Conservation (phyloP, 495 filamentous ascomycete genomes). For the Xylaria castorea region DNA sequence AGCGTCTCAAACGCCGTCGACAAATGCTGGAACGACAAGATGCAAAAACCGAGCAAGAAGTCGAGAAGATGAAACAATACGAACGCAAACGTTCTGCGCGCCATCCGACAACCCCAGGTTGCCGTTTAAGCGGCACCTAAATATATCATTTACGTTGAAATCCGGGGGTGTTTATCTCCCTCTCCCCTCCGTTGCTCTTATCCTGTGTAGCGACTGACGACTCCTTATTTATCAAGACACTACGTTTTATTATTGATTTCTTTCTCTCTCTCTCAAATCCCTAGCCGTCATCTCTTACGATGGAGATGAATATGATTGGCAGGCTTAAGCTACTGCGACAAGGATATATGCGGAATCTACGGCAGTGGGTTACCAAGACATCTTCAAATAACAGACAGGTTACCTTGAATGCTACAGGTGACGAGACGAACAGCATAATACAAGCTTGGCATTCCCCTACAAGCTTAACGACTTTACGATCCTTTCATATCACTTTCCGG, state of each 20-base stretch:
- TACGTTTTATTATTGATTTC: constrained; percentile 1
- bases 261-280: not conserved
- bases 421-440: not conserved
- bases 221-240: not conserved
- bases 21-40: constrained; percentile 53
- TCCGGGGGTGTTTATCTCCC: not conserved
- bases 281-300: not conserved
- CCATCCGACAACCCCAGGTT: not conserved
- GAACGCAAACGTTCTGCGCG: not conserved
- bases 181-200: constrained; percentile 10
- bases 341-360: not conserved
- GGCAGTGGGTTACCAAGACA: not conserved
- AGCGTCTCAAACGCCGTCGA: constrained; percentile 50
- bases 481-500: not conserved
- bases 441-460: not conserved
- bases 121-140: constrained; percentile 2
- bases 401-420: not conserved
- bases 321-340: not conserved
- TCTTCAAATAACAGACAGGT: not conserved
- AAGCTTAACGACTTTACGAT: constrained; percentile 3
- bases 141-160: constrained; percentile 25
- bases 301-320: not conserved
- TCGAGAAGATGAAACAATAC: constrained; percentile 35
- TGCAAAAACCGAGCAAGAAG: constrained; percentile 39
- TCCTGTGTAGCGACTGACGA: not conserved